Evolutionary conservation across 306 rosid genomes (phyloP).

Genomic region (Sechiopsis laciniata): DNA sequence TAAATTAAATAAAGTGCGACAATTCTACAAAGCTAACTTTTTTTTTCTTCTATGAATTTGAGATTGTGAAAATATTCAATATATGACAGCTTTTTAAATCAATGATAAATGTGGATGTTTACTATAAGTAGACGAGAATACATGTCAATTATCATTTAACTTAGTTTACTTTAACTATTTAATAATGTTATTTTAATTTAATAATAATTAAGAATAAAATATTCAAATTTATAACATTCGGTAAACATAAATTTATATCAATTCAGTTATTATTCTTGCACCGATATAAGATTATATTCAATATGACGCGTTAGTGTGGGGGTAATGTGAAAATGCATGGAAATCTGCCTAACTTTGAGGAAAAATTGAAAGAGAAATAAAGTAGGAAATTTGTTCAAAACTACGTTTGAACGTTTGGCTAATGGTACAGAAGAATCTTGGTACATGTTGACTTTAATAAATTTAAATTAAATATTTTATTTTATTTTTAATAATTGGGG

Average conservation of each 20-base stretch:
- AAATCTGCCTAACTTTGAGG: background rate
- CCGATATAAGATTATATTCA: no score
- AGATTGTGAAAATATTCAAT: background rate
- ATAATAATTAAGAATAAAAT: no score
- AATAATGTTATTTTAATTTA: no score
- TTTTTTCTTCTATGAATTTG: background rate
- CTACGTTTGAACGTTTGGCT: slow-evolving; percentile 19
- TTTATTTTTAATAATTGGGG: background rate
- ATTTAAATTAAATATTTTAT: background rate
- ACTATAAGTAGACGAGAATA: no score
- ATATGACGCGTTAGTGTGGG: background rate
- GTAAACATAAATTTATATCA: no score
- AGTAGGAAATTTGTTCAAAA: background rate
- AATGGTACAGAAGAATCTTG: slow-evolving; percentile 10
- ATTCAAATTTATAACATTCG: no score
- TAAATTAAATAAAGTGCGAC: background rate
- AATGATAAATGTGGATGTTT: no score
- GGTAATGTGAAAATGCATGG: background rate
- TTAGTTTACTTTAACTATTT: background rate
- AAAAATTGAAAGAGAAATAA: no score
- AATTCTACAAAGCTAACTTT: background rate
- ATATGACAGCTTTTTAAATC: no score
- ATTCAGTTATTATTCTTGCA: no score
- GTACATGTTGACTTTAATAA: slow-evolving; percentile 22
- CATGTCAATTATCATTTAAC: background rate